Percentiles rank a stretch among this genome's conserved stretches.
Conservation (phyloP, 164 flowering plant species). For the Vitis cinerea region DNA sequence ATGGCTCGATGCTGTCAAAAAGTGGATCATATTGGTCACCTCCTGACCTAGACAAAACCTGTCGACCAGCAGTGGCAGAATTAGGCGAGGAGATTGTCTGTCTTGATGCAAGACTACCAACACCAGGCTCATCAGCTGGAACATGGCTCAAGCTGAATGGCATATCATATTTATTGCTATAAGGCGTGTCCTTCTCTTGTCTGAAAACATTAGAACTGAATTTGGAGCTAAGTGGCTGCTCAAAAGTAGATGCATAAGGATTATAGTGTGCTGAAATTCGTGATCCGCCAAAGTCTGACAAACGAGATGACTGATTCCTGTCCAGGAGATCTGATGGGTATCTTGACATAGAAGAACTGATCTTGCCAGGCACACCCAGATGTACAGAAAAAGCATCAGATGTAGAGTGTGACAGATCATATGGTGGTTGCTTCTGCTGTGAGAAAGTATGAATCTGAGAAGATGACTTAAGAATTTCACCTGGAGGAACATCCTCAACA, state of each 20-base stretch:
- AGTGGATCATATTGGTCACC: constrained; percentile 87
- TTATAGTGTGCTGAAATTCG: constrained; percentile 51
- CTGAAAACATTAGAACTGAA: constrained; percentile 34
- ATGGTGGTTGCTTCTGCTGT: constrained; percentile 31
- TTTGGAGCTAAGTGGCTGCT: constrained; percentile 49
- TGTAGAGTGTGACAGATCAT: constrained; percentile 18
- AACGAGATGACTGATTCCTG: constrained; percentile 24
- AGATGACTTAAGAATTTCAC: constrained; percentile 21
- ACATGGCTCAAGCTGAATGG: constrained; percentile 29
- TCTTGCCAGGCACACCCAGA: constrained; percentile 25
- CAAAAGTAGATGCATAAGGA: constrained; percentile 75
- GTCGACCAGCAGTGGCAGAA: constrained; percentile 30
- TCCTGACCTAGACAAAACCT: constrained; percentile 28
- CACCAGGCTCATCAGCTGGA: constrained; percentile 24
- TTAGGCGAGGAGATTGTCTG: constrained; percentile 30
- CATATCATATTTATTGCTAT: constrained; percentile 22
- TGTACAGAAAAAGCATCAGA: constrained; percentile 23
- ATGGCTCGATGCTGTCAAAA: constrained; percentile 78
- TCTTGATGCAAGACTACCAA: constrained; percentile 29
- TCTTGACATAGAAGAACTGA: constrained; percentile 23
- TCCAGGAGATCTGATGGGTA: constrained; percentile 34
- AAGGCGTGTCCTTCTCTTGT: constrained; percentile 33
- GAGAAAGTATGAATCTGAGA: constrained; percentile 24
- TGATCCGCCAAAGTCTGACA: constrained; percentile 39
- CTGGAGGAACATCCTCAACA: constrained; percentile 19